phyloP scores from a whole-genome alignment of 306 rosid genomes.

The Quercus variabilis region DNA sequence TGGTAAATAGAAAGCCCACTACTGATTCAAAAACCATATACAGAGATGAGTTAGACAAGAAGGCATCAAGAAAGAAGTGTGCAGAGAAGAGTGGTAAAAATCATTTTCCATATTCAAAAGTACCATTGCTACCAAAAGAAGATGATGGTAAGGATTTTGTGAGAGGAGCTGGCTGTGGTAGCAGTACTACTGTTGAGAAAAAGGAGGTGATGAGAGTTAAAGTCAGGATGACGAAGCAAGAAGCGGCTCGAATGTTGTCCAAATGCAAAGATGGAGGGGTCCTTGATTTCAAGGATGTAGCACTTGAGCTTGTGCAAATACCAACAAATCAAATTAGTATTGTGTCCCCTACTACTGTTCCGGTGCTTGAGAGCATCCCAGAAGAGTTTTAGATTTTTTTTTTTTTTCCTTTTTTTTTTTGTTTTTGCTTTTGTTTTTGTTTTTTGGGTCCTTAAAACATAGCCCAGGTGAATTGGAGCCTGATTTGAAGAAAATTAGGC shows the following conservation, averaged over 20 bases:
- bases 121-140: constrained; percentile 37
- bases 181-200: not conserved
- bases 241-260: constrained; percentile 51
- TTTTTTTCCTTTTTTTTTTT: fast-evolving
- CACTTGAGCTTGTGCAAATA: constrained; percentile 24
- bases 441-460: too few relatives aligned
- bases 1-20: constrained; percentile 3
- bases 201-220: constrained; percentile 43
- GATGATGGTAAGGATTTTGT: constrained; percentile 3
- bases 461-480: too few relatives aligned
- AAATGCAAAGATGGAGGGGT: constrained; percentile 54
- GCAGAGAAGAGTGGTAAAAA: constrained; percentile 18
- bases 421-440: too few relatives aligned
- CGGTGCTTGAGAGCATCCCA: constrained; percentile 12
- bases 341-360: not conserved
- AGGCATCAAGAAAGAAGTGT: constrained; percentile 12
- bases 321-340: constrained; percentile 33
- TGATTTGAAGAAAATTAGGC: too few relatives aligned
- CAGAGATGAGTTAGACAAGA: constrained; percentile 45
- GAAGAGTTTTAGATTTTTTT: constrained; percentile 12
- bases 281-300: constrained; percentile 51
- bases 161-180: not conserved
- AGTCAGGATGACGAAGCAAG: constrained; percentile 65
- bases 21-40: constrained; percentile 19
- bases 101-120: constrained; percentile 25